phyloP scores from a whole-genome alignment of 2,329 filamentous ascomycete genomes.

The Fusarium proliferatum region DNA sequence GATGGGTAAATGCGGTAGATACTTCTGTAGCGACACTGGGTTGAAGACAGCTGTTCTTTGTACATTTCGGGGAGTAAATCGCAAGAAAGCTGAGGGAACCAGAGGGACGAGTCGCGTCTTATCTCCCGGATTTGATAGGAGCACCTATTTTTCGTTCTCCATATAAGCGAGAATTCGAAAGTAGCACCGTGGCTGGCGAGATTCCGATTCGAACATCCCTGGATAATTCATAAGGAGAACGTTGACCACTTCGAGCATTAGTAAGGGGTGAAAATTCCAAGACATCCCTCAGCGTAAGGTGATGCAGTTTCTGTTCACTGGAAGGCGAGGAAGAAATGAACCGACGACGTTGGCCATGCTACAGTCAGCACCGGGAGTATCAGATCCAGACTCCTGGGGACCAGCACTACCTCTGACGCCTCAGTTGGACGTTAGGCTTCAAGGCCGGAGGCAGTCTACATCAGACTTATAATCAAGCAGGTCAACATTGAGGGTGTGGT shows the following conservation, averaged over 20 bases:
- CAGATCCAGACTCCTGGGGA: background rate
- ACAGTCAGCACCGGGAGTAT: background rate
- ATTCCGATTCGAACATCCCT: background rate
- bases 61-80: background rate
- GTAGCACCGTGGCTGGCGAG: background rate
- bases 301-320: background rate
- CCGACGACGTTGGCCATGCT: conserved; percentile 62
- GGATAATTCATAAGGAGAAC: background rate
- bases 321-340: background rate
- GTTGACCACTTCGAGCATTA: conserved; percentile 83
- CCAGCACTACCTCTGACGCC: background rate
- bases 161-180: background rate
- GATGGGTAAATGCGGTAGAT: no score
- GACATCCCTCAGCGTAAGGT: conserved; percentile 75
- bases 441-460: background rate
- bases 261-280: conserved; percentile 67
- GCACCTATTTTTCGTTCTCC: background rate
- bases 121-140: background rate
- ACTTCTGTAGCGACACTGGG: no score
- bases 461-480: background rate
- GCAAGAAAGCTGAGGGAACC: conserved; percentile 64
- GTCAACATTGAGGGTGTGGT: background rate
- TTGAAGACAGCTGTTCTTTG: no score
- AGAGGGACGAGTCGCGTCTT: conserved; percentile 26
- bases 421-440: background rate